Evolutionary conservation across 192 early-diverging fungal species (phyloP).

Genomic region (Martensiomyces pterosporus): DNA sequence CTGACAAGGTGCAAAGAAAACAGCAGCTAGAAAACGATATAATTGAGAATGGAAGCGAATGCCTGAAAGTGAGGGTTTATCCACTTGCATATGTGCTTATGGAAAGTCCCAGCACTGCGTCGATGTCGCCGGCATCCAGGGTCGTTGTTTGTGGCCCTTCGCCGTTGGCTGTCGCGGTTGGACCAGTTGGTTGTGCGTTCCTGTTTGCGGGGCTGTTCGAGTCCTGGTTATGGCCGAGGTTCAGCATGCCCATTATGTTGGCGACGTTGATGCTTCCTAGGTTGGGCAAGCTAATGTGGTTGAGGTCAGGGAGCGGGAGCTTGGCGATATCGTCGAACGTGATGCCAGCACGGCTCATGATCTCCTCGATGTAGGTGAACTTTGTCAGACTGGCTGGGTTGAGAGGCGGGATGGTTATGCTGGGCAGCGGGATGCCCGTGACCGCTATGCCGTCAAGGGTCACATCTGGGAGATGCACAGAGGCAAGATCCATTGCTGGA

Average conservation of each 20-base stretch:
- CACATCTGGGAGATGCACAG: conserved; percentile 44
- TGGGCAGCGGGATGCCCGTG: conserved; percentile 30
- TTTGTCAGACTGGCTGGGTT: conserved; percentile 43
- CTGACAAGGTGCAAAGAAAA: too few relatives aligned
- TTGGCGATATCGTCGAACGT: conserved; percentile 45
- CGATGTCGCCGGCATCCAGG: conserved; percentile 32
- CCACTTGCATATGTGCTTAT: conserved; percentile 29
- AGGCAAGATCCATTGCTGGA: conserved; percentile 32
- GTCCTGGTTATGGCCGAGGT: conserved; percentile 21
- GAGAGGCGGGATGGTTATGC: conserved; percentile 34
- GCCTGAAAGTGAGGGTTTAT: too few relatives aligned
- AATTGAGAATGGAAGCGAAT: neutral
- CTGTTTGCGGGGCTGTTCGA: conserved; percentile 12
- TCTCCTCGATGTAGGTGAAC: conserved; percentile 28
- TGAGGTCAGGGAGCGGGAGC: conserved; percentile 36
- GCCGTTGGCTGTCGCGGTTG: conserved; percentile 7
- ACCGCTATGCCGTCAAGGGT: conserved; percentile 40
- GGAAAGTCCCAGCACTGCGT: conserved; percentile 27
- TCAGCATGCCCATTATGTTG: conserved; percentile 18
- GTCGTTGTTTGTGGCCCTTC: conserved; percentile 32
- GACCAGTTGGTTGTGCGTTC: conserved; percentile 3
- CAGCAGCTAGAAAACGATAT: neutral
- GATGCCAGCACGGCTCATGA: conserved; percentile 36
- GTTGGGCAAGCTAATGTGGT: conserved; percentile 19
- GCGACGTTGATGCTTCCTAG: conserved; percentile 16